Base-by-base conservation (phyloP, 306 rosid genomes). In the Inga oerstediana region DNA sequence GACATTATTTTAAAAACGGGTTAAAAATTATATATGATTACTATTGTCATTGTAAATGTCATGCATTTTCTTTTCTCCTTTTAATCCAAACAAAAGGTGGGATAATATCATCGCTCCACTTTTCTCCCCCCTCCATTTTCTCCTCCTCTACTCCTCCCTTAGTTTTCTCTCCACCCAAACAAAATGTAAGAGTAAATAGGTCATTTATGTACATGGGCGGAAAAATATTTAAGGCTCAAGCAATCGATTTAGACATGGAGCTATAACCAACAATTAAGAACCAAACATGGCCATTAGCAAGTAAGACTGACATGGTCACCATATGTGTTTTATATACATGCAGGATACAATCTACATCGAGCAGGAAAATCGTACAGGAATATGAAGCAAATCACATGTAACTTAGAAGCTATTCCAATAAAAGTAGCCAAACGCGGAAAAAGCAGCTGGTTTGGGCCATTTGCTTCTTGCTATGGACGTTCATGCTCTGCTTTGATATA, bases 281-380 rank as follows among this genome's bases (percentile, higher is more conserved):
- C 69, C 34, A 65, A 35, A 32, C 43, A 65, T 32, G 44, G 71
- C 41, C 44, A 65, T 51, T 19, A 1, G 34, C 22, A 56, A 52
- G 4, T 16, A 3, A 56, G 45, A 71, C 4, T n/a, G 39, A 70
- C n/a, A 59, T 37, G 65, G 72, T 75, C 58, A 24, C 52, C 54
- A 67, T 65, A 37, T 54, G 62, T 79, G 72, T 78, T 35, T 75
- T 79, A 72, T 87, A 69, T 85, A 87, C 56, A 85, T 69, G 65
- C 46, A 75, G 19, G 39, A 67, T 59, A 67, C 76, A 79, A 49
- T 67, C 72, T 78, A 85, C 82, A 84, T 69, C 78, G 66, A 54
- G 22, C 80, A 15, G 77, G 77, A 81, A 67, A 61, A 65, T 70
- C 75, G 41, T 48, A 59, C 22, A 4, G 81, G 58, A 45, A 54